Base-by-base conservation (phyloP, 352 stramenopile species). In the Aphanomyces euteiches region DNA sequence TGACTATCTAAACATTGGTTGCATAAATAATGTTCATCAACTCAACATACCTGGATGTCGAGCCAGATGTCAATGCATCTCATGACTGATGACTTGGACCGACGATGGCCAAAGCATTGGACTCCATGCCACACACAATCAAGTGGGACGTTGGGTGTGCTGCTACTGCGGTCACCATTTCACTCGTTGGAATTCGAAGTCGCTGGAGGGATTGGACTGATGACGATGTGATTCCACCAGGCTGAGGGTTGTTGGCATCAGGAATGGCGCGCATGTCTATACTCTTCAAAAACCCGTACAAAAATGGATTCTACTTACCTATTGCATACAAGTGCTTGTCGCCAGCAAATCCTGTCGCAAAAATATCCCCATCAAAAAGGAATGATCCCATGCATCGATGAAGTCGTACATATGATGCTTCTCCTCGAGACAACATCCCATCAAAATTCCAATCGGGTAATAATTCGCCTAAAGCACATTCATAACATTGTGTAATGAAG, bases 101-200 rank as follows among this genome's bases (percentile, higher is more conserved):
- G 34, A 70, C n/a, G 28, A 70, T 28, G 15, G 53, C 28, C 15
- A 70, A 28, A 5, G 53, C 64, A 41, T 70, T 70, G 34, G 47
- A 41, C 1, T 70, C n/a, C 48, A 63, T 70, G 5, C 81, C 81
- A 28, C 77, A 86, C 34, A 88, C 74, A 13, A 88, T 73, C 3
- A 75, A 54, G 43, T 85, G 73, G 50, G 83, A 77, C 10, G 59
- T 80, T 2, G 79, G 81, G 54, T 88, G 81, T 34, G 72, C 58
- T 38, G 73, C 73, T 3, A 86, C 78, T 56, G 81, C 78, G 36
- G 81, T 88, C 17, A 86, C 71, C 10, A 84, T 69, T 41, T 67
- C 74, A 45, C 61, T 59, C 60, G 77, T 86, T 2, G 81, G 73
- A 39, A 88, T 82, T 19, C 78, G 81, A 37, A 88, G 84, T 5